Base-by-base conservation (phyloP, 2,329 filamentous ascomycete species). In the Fusarium irregulare region DNA sequence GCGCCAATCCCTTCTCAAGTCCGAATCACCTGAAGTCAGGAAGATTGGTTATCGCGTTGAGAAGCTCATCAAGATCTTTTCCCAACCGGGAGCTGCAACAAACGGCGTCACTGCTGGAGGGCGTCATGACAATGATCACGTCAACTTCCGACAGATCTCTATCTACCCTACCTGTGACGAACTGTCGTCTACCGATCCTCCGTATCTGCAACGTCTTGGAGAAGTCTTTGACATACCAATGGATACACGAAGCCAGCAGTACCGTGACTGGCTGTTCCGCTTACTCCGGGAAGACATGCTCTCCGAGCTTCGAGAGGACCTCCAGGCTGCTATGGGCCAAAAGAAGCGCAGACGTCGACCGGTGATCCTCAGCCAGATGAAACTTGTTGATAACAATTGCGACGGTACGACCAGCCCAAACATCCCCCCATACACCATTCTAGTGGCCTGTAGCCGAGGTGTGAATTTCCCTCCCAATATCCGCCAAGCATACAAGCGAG, bases 181-280 rank as follows among this genome's bases (percentile, higher is more conserved):
- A 73, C 82, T 93, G 3, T 61, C 81, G 0, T 90, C 85, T 0
- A 81, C 75, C 0, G 82, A 85, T 5, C 74, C 76, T 25, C 83
- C 87, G 0, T 93, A 88, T 75, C 87, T 89, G 46, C 84, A 86
- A 9, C 83, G 79, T 0, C 83, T 85, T 0, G 80, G 84, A 6
- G 85, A 86, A 3, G 79, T 91, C 0, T 77, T 80, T 2, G 78
- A 86, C 60, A 80, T 3, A 32, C 73, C 14, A 62, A 80, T 2
- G 10, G 73, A 75, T 3, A 70, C 76, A 1, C 83, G 88, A 2
- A 76, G 84, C 0, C 78, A 78, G 0, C 77, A 80, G 0, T 89
- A 93, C 74, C 77, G 92, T 0, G 91, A 92, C 72, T 92, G 91
- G 73, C 89, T 93, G 54, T 94, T 92, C 68, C 89, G 92, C 0